phyloP scores from a whole-genome alignment of 83 land plant species.

The Isoetes engelmannii region DNA sequence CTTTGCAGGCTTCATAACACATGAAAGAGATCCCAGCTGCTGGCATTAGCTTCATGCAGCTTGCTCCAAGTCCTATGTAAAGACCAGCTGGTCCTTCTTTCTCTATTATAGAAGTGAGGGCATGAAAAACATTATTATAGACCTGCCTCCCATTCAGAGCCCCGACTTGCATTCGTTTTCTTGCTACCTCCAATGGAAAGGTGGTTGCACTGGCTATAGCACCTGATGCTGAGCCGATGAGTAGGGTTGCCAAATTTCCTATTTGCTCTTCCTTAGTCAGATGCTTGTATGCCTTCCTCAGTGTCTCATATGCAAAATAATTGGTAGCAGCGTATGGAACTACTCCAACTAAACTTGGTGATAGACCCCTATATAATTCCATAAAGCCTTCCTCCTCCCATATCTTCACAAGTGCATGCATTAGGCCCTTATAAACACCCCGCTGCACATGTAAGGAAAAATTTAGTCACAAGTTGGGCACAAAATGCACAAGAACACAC shows the following conservation, averaged over 20 bases:
- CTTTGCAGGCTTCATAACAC: conserved; percentile 1
- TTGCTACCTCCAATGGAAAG: not conserved
- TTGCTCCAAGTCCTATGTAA: not conserved
- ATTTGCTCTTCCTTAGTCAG: not conserved
- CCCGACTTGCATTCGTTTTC: not conserved
- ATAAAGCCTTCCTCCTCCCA: not conserved
- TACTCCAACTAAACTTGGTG: not conserved
- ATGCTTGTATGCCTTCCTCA: not conserved
- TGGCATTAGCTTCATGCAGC: conserved; percentile 2
- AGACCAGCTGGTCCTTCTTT: not conserved
- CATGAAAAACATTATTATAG: not conserved
- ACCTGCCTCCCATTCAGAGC: not conserved
- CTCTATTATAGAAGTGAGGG: not conserved
- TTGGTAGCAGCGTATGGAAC: not conserved
- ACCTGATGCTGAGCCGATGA: conserved; percentile 4
- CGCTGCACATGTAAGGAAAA: not conserved
- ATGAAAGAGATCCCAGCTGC: not conserved
- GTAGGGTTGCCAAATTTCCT: not conserved
- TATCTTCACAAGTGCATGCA: conserved; percentile 1
- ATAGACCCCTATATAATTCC: not conserved
- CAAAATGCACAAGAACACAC: not conserved
- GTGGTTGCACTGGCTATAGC: not conserved
- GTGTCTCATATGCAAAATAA: not conserved
- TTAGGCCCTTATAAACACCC: not conserved
- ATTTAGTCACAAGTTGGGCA: not conserved